Base-by-base conservation (phyloP, 352 stramenopile genomes). In the Pythium grandisporangium region DNA sequence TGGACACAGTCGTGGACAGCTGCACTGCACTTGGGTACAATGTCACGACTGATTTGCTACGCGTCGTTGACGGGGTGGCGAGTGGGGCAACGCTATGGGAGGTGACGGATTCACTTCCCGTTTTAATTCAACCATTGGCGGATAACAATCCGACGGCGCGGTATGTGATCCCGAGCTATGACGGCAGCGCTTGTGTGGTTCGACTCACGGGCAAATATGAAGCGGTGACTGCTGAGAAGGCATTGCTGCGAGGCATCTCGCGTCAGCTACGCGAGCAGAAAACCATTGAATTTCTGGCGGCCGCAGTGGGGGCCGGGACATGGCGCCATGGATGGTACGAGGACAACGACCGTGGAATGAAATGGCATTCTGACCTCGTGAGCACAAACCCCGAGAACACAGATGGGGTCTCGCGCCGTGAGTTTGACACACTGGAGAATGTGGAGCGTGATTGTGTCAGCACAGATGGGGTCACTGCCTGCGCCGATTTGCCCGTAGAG, bases 261-360 rank as follows among this genome's bases (percentile, higher is more conserved):
- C 43, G 53, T 30, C 30, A 14, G 8, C 10, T 56, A 17, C 48
- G 44, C 0, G 55, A 66, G 17, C 14, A 35, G 6, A 48, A 42
- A 21, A 57, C 43, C 1, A 22, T 42, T 1, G 48, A 53, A n/a
- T 51, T 30, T 26, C 43, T 63, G 13, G 33, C 11, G 27, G 14
- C 10, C 10, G n/a, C n/a, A n/a, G n/a, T n/a, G n/a, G 11, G 6
- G 21, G 20, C 1, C 32, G 44, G 48, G 12, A 25, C 12, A 14
- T 70, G 61, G 61, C 42, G 39, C 19, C 61, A 70, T 23, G 61
- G 61, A 23, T 70, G 61, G 61, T 64, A 58, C 13, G 42, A 59
- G 33, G 34, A 42, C 14, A 34, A 56, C 13, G 19, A 14, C 16
- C 30, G 20, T 1, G 43, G 53, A 10, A 36, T 29, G 2, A 54